These are phyloP conservation scores for Plantago major DNA, from an alignment of 257 asterid species.

Conservation along the genomic window DNA sequence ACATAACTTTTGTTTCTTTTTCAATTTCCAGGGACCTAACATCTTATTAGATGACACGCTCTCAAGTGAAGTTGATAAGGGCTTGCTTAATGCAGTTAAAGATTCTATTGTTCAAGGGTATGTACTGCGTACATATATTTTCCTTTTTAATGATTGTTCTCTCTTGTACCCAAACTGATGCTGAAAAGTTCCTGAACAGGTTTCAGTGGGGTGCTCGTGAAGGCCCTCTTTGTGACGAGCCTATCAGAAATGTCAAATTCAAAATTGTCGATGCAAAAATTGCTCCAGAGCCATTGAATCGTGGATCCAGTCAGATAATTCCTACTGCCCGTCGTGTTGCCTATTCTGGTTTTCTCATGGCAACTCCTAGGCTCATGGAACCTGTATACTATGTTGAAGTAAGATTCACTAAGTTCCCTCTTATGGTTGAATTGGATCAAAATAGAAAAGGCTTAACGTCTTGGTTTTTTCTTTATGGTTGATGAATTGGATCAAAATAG, in stretches of 20 bases:
- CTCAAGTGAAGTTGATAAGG: slow-evolving; percentile 88
- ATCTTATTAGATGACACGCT: slow-evolving; percentile 89
- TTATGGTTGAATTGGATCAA: too few relatives aligned
- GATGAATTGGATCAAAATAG: too few relatives aligned
- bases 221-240: slow-evolving; percentile 96
- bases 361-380: slow-evolving; percentile 94
- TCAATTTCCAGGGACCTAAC: slow-evolving; percentile 74
- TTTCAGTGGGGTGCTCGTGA: slow-evolving; percentile 99
- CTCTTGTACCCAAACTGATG: not conserved
- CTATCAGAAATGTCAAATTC: slow-evolving; percentile 89
- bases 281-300: slow-evolving; percentile 90
- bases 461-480: not conserved
- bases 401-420: slow-evolving; percentile 4
- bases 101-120: slow-evolving; percentile 97
- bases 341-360: slow-evolving; percentile 96
- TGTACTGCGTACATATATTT: slow-evolving; percentile 17
- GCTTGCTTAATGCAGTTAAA: slow-evolving; percentile 74
- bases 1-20: slow-evolving; percentile 1
- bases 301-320: slow-evolving; percentile 94
- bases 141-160: slow-evolving; percentile 11
- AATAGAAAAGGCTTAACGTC: too few relatives aligned
- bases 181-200: slow-evolving; percentile 40
- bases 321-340: slow-evolving; percentile 99
- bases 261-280: slow-evolving; percentile 89
- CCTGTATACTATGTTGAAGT: slow-evolving; percentile 95